phyloP scores from a whole-genome alignment of 2,329 filamentous ascomycete genomes.

The Dryadomyces quercivorus region DNA sequence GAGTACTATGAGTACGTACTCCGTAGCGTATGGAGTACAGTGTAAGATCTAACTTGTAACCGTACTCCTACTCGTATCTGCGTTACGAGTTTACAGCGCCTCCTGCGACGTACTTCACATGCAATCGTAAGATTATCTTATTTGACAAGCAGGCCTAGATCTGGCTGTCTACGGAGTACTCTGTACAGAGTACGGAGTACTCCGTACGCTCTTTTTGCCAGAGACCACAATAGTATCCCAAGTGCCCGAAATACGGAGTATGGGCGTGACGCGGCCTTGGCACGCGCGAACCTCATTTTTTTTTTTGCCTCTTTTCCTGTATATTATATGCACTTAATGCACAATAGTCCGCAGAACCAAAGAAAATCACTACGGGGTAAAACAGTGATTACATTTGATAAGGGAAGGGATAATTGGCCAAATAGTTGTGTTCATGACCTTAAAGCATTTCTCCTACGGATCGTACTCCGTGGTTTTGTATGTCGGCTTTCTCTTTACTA shows the following conservation, averaged over 20 bases:
- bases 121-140: too few relatives aligned
- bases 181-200: not conserved
- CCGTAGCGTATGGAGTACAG: not conserved
- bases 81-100: not conserved
- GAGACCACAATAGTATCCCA: not conserved
- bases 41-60: too few relatives aligned
- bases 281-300: not conserved
- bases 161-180: not conserved
- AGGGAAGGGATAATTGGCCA: too few relatives aligned
- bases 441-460: not conserved
- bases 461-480: not conserved
- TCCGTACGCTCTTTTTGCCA: too few relatives aligned
- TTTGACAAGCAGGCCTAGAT: too few relatives aligned
- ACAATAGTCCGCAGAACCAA: not conserved
- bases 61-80: not conserved
- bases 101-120: too few relatives aligned
- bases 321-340: not conserved
- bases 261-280: too few relatives aligned
- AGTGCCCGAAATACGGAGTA: too few relatives aligned
- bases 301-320: not conserved
- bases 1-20: too few relatives aligned
- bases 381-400: not conserved
- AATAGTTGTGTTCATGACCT: too few relatives aligned
- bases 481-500: not conserved
- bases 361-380: not conserved